A percentile compares a stretch with the other conserved stretches of the same genome.
These are phyloP conservation scores for Oryza meridionalis DNA, from an alignment of 176 grass and related monocot genomes.

Conservation along the genomic window DNA sequence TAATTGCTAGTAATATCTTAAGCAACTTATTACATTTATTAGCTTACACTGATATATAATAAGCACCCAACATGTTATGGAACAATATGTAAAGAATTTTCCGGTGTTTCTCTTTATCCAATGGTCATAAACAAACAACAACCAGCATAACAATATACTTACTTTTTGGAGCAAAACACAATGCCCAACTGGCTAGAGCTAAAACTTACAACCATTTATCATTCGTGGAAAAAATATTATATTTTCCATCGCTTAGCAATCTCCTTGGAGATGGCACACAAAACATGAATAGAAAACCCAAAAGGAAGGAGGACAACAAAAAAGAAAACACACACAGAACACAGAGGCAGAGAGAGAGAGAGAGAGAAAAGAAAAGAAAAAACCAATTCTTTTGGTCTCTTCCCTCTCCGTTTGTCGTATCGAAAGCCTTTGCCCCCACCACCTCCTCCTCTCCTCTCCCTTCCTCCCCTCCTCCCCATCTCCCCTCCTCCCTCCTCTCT, in stretches of 20 bases:
- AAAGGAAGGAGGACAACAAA: background rate
- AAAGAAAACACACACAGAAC: background rate
- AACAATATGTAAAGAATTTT: background rate
- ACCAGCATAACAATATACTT: background rate
- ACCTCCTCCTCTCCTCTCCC: background rate
- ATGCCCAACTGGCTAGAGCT: background rate
- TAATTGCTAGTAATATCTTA: no score
- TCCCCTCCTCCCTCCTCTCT: background rate
- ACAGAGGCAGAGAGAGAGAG: no score
- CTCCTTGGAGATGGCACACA: background rate
- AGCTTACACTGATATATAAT: background rate
- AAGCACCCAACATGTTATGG: background rate
- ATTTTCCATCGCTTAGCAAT: background rate
- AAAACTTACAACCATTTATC: background rate
- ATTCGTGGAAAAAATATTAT: background rate
- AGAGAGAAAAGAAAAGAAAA: background rate
- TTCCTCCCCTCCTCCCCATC: background rate
- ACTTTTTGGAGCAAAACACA: background rate
- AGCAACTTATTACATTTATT: background rate
- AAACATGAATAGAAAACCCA: background rate
- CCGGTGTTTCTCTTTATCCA: background rate
- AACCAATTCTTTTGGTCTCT: constrained; percentile 29
- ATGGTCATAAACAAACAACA: background rate
- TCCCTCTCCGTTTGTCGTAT: constrained; percentile 51
- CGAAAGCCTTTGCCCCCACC: constrained; percentile 6